Evolutionary conservation across 1,284 basidiomycete genomes (phyloP).

Genomic region (Apiotrichum sp.): DNA sequence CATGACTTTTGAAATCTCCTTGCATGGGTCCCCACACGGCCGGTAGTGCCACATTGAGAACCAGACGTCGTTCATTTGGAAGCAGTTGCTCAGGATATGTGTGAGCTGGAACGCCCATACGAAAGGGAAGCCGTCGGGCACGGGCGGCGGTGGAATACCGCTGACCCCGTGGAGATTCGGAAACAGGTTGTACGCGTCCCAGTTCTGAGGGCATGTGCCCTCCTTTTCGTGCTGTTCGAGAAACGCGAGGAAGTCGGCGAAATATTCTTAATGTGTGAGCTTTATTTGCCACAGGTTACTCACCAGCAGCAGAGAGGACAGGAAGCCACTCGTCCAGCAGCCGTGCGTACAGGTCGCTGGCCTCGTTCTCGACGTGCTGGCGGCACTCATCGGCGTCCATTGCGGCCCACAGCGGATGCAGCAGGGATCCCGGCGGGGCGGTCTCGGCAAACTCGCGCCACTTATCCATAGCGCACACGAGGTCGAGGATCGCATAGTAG

Average conservation of each 20-base stretch:
- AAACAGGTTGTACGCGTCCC: not conserved
- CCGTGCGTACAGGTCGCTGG: no score
- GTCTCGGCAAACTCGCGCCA: not conserved
- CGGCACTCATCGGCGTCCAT: not conserved
- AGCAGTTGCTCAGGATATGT: not conserved
- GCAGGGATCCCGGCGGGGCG: no score
- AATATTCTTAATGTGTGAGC: not conserved
- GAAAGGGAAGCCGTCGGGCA: not conserved
- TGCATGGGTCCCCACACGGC: not conserved
- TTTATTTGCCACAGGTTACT: not conserved
- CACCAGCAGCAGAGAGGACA: not conserved
- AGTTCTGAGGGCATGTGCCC: not conserved
- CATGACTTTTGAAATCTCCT: not conserved
- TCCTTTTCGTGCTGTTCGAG: not conserved
- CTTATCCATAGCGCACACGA: not conserved
- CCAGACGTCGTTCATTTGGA: not conserved
- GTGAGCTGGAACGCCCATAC: slow-evolving; percentile 3
- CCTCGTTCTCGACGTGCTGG: not conserved
- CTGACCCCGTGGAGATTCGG: not conserved
- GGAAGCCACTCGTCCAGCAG: not conserved
- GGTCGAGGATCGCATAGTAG: not conserved
- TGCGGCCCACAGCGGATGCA: no score
- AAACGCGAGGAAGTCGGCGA: not conserved
- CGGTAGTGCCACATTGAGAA: not conserved
- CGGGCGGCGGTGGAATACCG: not conserved